phyloP scores from a whole-genome alignment of 1,139 yeast genomes.

The Kodamaea fungicola region DNA sequence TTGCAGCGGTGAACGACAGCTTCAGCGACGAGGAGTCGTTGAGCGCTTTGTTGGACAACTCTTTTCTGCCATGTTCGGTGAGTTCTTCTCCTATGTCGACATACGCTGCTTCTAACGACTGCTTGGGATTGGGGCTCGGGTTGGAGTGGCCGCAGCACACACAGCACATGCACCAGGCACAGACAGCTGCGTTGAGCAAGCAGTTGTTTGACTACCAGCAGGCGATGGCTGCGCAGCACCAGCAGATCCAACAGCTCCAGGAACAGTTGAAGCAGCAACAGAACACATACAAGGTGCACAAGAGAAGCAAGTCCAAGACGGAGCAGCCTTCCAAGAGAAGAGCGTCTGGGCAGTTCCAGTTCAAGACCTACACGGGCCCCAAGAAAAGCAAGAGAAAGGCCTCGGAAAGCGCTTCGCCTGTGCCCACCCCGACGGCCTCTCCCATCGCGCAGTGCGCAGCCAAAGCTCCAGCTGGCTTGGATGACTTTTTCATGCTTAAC shows the following conservation, averaged over 20 bases:
- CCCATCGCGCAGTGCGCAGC: slow-evolving; percentile 8
- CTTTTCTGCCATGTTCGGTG: slow-evolving; percentile 9
- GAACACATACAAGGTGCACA: slow-evolving; percentile 9
- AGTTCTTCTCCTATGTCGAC: slow-evolving; percentile 1
- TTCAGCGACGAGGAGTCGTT: slow-evolving; percentile 12
- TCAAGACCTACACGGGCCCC: slow-evolving; percentile 39
- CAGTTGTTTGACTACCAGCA: slow-evolving; percentile 22
- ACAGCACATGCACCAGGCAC: slow-evolving; percentile 6
- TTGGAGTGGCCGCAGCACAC: slow-evolving; percentile 13
- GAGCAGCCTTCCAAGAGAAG: slow-evolving; percentile 22
- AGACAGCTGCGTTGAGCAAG: slow-evolving; percentile 10
- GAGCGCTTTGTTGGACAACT: slow-evolving; percentile 10
- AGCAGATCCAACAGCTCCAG: slow-evolving; percentile 24
- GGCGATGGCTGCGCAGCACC: slow-evolving; percentile 23
- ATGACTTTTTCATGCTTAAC: slow-evolving; percentile 31
- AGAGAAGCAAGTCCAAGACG: slow-evolving; percentile 25
- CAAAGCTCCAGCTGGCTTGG: slow-evolving; percentile 20
- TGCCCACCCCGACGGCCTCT: slow-evolving; percentile 1
- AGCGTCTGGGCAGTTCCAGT: slow-evolving; percentile 30
- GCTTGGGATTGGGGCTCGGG: slow-evolving; percentile 25
- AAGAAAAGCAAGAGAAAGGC: slow-evolving; percentile 21
- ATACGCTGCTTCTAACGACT: slow-evolving; percentile 5
- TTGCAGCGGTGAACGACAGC: slow-evolving; percentile 6
- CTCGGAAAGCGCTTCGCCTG: slow-evolving; percentile 1
- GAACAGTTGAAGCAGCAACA: slow-evolving; percentile 18